Conservation (phyloP, 805 yeast species). For the Starmerella khaoyaiensis region DNA sequence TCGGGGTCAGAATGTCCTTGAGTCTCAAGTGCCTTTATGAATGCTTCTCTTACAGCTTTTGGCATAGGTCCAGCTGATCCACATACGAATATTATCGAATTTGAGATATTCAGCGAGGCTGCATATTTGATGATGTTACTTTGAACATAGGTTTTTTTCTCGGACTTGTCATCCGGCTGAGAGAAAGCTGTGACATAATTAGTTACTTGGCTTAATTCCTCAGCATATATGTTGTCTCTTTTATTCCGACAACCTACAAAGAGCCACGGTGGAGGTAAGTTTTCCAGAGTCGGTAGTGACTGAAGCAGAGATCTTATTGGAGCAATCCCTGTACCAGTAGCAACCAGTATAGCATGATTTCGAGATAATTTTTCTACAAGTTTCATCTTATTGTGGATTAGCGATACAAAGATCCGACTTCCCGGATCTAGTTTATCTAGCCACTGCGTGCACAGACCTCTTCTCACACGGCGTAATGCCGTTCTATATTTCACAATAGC, state of each 20-base stretch:
- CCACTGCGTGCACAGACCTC: conserved; percentile 77
- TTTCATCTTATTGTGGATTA: conserved; percentile 6
- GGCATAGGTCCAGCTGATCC: conserved; percentile 97
- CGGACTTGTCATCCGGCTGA: conserved; percentile 25
- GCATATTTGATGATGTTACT: conserved; percentile 44
- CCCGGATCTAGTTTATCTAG: conserved; percentile 43
- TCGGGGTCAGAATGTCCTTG: conserved; percentile 28
- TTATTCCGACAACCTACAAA: conserved; percentile 65
- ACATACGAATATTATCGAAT: conserved; percentile 70
- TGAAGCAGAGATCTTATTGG: conserved; percentile 59
- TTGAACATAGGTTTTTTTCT: conserved; percentile 54
- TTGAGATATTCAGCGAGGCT: conserved; percentile 37
- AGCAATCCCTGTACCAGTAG: conserved; percentile 96
- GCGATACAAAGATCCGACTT: conserved; percentile 29
- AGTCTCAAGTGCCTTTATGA: conserved; percentile 43
- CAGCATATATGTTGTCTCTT: conserved; percentile 57
- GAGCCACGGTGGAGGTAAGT: conserved; percentile 25
- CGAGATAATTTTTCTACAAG: conserved; percentile 29
- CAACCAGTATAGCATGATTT: conserved; percentile 46
- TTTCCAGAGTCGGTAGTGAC: conserved; percentile 24
- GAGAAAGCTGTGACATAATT: conserved; percentile 34
- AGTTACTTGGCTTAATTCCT: conserved; percentile 33
- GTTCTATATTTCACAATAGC: conserved; percentile 85
- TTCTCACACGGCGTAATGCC: conserved; percentile 56
- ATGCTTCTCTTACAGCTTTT: conserved; percentile 65